phyloP scores from a whole-genome alignment of 1,139 yeast species.

The Kodamaea alishanica region DNA sequence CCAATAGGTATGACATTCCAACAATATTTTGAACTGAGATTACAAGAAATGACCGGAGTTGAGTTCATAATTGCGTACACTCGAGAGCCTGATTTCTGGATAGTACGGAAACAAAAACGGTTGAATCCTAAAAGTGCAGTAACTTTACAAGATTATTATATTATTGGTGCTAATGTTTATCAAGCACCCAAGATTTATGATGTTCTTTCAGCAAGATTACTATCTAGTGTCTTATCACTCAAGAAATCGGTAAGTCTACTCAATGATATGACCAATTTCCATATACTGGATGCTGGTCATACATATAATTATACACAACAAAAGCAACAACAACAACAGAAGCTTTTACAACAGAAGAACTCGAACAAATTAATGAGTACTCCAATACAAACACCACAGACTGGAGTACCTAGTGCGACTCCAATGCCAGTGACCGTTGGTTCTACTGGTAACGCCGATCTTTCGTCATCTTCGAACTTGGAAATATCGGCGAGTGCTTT shows the following conservation, averaged over 20 bases:
- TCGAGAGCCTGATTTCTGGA: slow-evolving; percentile 91
- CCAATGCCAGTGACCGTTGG: slow-evolving; percentile 16
- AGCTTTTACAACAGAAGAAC: slow-evolving; percentile 4
- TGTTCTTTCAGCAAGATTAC: slow-evolving; percentile 35
- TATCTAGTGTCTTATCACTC: slow-evolving; percentile 36
- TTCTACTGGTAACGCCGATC: slow-evolving; percentile 13
- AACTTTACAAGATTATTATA: slow-evolving; percentile 69
- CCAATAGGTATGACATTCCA: slow-evolving; percentile 30
- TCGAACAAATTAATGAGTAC: slow-evolving; percentile 4
- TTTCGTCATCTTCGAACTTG: slow-evolving; percentile 13
- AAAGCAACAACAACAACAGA: slow-evolving; percentile 8
- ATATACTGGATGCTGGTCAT: slow-evolving; percentile 38
- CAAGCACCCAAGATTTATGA: slow-evolving; percentile 69
- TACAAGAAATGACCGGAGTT: slow-evolving; percentile 75
- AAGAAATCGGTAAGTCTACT: slow-evolving; percentile 35
- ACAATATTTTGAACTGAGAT: slow-evolving; percentile 45
- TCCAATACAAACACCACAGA: slow-evolving; percentile 21
- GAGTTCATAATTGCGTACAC: slow-evolving; percentile 76
- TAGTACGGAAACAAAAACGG: slow-evolving; percentile 77
- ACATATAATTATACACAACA: slow-evolving; percentile 19
- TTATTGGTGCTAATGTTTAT: slow-evolving; percentile 88
- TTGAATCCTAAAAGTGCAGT: slow-evolving; percentile 48
- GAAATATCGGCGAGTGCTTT: slow-evolving; percentile 31
- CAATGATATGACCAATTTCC: slow-evolving; percentile 34
- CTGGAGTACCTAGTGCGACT: slow-evolving; percentile 12